Evolutionary conservation across 257 asterid genomes (phyloP).

Genomic region (Ehretia macrophylla): DNA sequence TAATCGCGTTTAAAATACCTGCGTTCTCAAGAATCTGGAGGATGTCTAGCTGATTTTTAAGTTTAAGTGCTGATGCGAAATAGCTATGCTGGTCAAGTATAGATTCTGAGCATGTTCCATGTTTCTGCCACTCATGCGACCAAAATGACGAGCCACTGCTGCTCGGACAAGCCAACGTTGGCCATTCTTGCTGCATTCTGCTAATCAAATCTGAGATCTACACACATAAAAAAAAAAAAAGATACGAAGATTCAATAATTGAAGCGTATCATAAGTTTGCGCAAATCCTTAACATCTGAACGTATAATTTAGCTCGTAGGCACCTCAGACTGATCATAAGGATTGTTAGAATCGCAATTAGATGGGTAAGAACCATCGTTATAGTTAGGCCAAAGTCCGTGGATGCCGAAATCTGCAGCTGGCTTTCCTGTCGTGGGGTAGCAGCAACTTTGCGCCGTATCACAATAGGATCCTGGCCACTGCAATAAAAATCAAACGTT

Average conservation of each 20-base stretch:
- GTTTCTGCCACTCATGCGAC: slow-evolving; percentile 87
- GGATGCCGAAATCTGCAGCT: slow-evolving; percentile 63
- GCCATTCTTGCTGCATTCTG: slow-evolving; percentile 67
- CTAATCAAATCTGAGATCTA: slow-evolving; percentile 63
- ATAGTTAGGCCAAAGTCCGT: slow-evolving; percentile 79
- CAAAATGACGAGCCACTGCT: slow-evolving; percentile 58
- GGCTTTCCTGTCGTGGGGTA: slow-evolving; percentile 81
- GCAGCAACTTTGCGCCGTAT: slow-evolving; percentile 65
- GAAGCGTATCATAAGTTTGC: background rate
- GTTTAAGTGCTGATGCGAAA: slow-evolving; percentile 50
- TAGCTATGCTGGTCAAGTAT: slow-evolving; percentile 55
- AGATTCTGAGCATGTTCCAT: slow-evolving; percentile 67
- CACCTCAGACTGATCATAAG: slow-evolving; percentile 63
- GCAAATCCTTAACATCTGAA: too few relatives aligned
- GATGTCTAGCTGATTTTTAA: slow-evolving; percentile 42
- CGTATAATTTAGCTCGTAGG: background rate
- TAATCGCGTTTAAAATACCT: slow-evolving; percentile 20
- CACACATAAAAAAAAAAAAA: too few relatives aligned
- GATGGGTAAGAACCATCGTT: slow-evolving; percentile 75
- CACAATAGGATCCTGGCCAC: slow-evolving; percentile 91
- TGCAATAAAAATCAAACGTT: slow-evolving; percentile 10
- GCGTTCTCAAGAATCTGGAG: slow-evolving; percentile 57
- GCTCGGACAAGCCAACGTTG: slow-evolving; percentile 77
- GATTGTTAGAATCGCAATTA: slow-evolving; percentile 53
- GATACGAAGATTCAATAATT: background rate